Conservation (phyloP, 2,329 filamentous ascomycete genomes). For the Nemania sp. region DNA sequence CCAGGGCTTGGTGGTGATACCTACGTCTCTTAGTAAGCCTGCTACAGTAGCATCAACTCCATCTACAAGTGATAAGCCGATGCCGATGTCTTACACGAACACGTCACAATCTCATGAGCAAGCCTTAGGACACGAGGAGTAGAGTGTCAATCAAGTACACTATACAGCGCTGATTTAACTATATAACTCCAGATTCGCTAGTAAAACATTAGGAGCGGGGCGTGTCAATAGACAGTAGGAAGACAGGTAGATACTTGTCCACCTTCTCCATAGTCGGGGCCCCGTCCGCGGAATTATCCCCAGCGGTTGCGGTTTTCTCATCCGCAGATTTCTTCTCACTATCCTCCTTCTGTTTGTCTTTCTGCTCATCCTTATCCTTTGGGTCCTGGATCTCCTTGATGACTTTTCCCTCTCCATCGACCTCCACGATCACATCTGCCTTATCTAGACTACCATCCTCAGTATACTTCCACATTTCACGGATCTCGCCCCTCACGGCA, state of each 20-base stretch:
- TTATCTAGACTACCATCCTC: conserved; percentile 74
- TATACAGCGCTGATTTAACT: not conserved
- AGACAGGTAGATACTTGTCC: conserved; percentile 42
- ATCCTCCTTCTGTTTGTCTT: conserved; percentile 47
- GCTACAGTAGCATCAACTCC: not conserved
- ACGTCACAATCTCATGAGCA: not conserved
- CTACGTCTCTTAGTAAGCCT: conserved; percentile 2
- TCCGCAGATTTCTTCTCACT: conserved; percentile 20
- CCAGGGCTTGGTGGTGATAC: not conserved
- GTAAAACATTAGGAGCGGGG: conserved; percentile 34
- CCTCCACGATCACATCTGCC: conserved; percentile 66
- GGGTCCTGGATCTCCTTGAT: conserved; percentile 56
- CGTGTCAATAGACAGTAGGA: conserved; percentile 50
- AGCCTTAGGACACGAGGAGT: not conserved
- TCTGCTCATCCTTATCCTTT: conserved; percentile 51
- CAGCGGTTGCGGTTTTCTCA: conserved; percentile 37
- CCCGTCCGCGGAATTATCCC: conserved; percentile 39
- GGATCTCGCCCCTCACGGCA: conserved; percentile 75
- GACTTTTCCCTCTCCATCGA: conserved; percentile 62
- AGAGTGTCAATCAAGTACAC: not conserved
- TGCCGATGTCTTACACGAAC: not conserved
- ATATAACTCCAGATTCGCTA: not conserved
- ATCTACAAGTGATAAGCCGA: too few species aligned
- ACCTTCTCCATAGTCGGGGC: conserved; percentile 24
- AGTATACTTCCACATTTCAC: conserved; percentile 83